A percentile compares a stretch with the other conserved stretches of the same genome.
These are phyloP conservation scores for Elsinoe necatrix DNA, from an alignment of 2,329 filamentous ascomycete genomes.

Conservation along the genomic window DNA sequence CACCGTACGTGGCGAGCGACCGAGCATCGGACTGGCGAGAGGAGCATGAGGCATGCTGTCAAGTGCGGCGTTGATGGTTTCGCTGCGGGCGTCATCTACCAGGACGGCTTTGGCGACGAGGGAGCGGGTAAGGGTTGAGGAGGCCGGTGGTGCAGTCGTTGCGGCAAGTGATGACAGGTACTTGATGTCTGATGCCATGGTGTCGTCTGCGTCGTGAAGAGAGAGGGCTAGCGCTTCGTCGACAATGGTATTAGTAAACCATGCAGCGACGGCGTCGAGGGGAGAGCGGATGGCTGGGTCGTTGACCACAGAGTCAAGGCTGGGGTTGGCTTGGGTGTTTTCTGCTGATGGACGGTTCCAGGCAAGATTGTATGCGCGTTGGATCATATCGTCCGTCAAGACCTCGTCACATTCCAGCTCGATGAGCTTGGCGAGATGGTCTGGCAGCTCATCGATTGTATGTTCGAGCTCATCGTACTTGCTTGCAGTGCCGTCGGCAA, in stretches of 20 bases:
- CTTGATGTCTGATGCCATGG: conserved; percentile 38
- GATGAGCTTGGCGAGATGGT: conserved; percentile 66
- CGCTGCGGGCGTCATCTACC: conserved; percentile 43
- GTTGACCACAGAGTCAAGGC: conserved; percentile 75
- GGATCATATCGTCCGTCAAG: conserved; percentile 65
- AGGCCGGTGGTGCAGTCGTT: conserved; percentile 67
- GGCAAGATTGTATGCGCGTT: conserved; percentile 80
- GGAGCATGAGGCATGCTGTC: conserved; percentile 38
- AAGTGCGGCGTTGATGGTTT: conserved; percentile 46
- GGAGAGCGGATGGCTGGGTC: conserved; percentile 78
- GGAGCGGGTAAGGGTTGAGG: conserved; percentile 55
- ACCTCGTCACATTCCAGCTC: conserved; percentile 76
- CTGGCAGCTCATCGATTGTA: conserved; percentile 60
- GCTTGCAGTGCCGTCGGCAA: conserved; percentile 23
- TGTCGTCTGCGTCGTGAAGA: conserved; percentile 46
- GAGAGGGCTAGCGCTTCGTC: conserved; percentile 60
- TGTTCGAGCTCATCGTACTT: conserved; percentile 31
- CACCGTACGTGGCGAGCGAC: conserved; percentile 27
- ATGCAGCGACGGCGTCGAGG: conserved; percentile 81
- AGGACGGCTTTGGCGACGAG: conserved; percentile 52
- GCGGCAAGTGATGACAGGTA: conserved; percentile 57
- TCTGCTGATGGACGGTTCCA: conserved; percentile 73
- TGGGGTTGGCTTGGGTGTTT: conserved; percentile 56
- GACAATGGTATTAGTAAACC: conserved; percentile 72
- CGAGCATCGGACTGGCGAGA: conserved; percentile 22